These are phyloP conservation scores for Trapa bicornis DNA, from an alignment of 345 rosid genomes.

Conservation along the genomic window DNA sequence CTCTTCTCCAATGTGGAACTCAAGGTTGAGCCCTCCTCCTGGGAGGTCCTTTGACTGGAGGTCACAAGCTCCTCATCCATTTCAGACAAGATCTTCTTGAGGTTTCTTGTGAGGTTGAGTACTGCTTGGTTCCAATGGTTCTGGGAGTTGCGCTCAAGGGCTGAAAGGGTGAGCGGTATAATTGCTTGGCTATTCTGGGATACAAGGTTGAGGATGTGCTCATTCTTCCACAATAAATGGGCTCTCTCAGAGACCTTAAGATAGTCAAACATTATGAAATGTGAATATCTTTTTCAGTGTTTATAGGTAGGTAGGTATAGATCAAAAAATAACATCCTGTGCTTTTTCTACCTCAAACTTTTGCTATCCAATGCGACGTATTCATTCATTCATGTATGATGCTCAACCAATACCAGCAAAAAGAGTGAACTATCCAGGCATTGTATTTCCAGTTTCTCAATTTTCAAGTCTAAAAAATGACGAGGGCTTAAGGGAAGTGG, in stretches of 20 bases:
- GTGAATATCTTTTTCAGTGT: background rate
- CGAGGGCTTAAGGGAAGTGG: too few species aligned
- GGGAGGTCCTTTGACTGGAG: slow-evolving; percentile 38
- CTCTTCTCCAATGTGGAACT: slow-evolving; percentile 41
- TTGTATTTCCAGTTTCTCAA: too few species aligned
- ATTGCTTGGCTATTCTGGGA: slow-evolving; percentile 42
- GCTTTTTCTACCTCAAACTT: background rate
- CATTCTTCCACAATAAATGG: slow-evolving; percentile 66
- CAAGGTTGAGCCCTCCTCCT: slow-evolving; percentile 35
- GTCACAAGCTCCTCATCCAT: slow-evolving; percentile 58
- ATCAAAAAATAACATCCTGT: background rate
- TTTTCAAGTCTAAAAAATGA: too few species aligned
- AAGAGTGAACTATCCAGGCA: background rate
- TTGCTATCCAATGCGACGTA: background rate
- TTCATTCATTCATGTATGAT: background rate
- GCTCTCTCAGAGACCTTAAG: slow-evolving; percentile 76
- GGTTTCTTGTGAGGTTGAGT: slow-evolving; percentile 48
- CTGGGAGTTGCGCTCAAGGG: slow-evolving; percentile 47
- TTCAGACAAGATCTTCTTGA: slow-evolving; percentile 43
- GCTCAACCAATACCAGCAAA: background rate
- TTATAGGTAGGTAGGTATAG: background rate
- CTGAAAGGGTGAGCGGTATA: slow-evolving; percentile 41
- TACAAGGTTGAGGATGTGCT: slow-evolving; percentile 42
- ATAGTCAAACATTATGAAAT: background rate
- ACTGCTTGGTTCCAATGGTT: slow-evolving; percentile 75